These are phyloP conservation scores for Citrus glauca DNA, from an alignment of 345 rosid genomes.

Conservation along the genomic window DNA sequence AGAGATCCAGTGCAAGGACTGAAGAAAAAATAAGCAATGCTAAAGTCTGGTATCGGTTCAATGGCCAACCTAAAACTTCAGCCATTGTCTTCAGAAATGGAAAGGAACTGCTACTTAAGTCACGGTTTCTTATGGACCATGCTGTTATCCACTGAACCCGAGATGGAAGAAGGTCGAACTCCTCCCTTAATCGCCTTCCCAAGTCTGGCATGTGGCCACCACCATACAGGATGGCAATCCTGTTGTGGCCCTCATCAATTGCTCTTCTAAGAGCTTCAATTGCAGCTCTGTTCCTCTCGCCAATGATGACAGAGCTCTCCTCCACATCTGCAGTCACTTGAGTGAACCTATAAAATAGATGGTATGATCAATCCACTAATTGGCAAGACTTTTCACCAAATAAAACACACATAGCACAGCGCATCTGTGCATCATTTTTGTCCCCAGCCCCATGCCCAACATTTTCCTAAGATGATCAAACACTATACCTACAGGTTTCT, in stretches of 20 bases:
- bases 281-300: constrained; percentile 87
- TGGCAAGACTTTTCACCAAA: neutral
- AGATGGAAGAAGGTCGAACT: constrained; percentile 65
- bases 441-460: neutral
- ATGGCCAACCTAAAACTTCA: constrained; percentile 71
- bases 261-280: constrained; percentile 60
- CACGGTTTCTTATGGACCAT: constrained; percentile 74
- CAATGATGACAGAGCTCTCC: constrained; percentile 78
- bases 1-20: constrained; percentile 79
- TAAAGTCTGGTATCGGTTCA: constrained; percentile 82
- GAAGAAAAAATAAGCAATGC: constrained; percentile 74
- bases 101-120: constrained; percentile 38
- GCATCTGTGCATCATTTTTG: neutral
- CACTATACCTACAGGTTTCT: no score
- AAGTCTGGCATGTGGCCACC: constrained; percentile 99
- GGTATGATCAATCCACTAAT: neutral
- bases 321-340: constrained; percentile 72
- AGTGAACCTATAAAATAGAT: constrained; percentile 52
- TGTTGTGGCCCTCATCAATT: constrained; percentile 62
- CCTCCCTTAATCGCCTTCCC: constrained; percentile 74
- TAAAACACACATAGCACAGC: neutral
- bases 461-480: no score
- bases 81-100: constrained; percentile 74
- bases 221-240: constrained; percentile 76
- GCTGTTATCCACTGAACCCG: constrained; percentile 82